Evolutionary conservation across 2,329 filamentous ascomycete genomes (phyloP).

Genomic region (Colletotrichum limetticola): DNA sequence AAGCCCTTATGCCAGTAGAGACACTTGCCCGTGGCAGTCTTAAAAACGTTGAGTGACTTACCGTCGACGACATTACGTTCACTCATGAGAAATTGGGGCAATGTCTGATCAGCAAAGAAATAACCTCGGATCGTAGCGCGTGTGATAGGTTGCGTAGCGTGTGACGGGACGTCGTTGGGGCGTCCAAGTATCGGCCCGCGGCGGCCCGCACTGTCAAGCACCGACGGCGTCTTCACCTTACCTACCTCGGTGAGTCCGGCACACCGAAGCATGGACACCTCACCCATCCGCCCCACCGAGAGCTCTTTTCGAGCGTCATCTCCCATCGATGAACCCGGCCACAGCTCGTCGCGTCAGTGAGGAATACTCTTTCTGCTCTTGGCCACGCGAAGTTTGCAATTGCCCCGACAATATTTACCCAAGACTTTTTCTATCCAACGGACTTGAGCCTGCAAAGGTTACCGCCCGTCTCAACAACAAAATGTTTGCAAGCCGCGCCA

Average conservation of each 20-base stretch:
- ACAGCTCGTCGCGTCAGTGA: not conserved
- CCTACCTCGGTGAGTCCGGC: not conserved
- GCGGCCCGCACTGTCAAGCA: not conserved
- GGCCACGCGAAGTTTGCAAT: too few species aligned
- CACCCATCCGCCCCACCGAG: not conserved
- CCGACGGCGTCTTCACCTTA: not conserved
- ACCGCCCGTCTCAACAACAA: too few species aligned
- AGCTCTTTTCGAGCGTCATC: not conserved
- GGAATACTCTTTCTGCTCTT: too few species aligned
- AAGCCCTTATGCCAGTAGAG: too few species aligned
- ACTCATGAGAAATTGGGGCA: not conserved
- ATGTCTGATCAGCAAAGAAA: not conserved
- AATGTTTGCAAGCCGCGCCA: slow-evolving; percentile 17
- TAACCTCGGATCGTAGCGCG: not conserved
- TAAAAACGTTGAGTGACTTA: too few species aligned
- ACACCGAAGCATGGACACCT: not conserved
- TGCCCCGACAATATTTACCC: too few species aligned
- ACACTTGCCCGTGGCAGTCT: too few species aligned
- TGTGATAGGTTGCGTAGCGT: not conserved
- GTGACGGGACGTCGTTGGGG: not conserved
- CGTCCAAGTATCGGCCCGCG: not conserved
- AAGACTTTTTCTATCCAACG: too few species aligned
- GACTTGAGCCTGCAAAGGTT: too few species aligned
- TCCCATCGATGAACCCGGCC: not conserved
- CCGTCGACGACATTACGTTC: not conserved